phyloP scores from a whole-genome alignment of 192 early-diverging fungal species.

The Gamsiella multidivaricata region DNA sequence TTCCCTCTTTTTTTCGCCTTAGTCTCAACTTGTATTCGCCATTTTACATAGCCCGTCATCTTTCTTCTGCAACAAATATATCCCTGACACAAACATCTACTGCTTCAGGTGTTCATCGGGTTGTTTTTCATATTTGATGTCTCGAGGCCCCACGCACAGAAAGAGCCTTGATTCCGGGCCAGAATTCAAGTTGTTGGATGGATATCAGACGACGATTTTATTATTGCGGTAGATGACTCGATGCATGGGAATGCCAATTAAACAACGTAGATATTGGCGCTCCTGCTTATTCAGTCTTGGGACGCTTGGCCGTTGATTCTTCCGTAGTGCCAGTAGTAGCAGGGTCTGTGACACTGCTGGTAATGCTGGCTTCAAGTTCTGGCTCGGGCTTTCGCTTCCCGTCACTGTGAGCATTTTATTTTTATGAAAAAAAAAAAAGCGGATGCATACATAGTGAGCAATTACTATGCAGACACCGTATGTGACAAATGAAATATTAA shows the following conservation, averaged over 20 bases:
- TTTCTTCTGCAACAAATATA: conserved; percentile 11
- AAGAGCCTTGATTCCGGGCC: no score
- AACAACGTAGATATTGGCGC: no score
- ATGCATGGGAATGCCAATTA: no score
- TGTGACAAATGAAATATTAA: not conserved
- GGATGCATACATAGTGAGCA: not conserved
- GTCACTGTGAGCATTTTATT: conserved; percentile 17
- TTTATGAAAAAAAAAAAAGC: not conserved
- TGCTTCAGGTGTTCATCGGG: no score
- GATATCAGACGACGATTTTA: no score
- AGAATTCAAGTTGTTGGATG: no score
- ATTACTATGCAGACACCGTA: not conserved
- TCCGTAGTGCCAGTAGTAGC: not conserved
- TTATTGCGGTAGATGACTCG: no score
- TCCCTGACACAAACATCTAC: not conserved
- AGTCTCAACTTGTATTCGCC: no score
- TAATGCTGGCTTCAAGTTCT: not conserved
- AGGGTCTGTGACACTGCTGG: not conserved
- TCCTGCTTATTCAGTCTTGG: conserved; percentile 27
- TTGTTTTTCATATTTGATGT: no score
- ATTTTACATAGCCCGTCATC: not conserved
- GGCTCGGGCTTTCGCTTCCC: conserved; percentile 28
- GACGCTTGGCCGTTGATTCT: conserved; percentile 27
- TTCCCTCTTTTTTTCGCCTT: not conserved
- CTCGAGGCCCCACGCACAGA: not conserved